A percentile compares a stretch with the other conserved stretches of the same genome.
Conservation (phyloP, 441 rosid species). For the Geranium incanum region DNA sequence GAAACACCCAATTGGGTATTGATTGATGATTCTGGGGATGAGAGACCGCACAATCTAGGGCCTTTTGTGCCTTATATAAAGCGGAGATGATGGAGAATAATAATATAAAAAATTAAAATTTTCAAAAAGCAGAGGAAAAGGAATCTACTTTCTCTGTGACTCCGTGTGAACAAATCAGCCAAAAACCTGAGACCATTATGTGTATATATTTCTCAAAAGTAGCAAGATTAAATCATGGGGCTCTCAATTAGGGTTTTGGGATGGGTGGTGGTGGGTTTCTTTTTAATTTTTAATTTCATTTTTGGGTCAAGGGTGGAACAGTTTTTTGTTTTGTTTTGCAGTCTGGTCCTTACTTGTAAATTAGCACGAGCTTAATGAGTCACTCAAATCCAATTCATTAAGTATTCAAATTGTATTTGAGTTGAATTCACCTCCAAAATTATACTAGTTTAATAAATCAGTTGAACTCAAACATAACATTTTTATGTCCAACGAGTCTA, state of each 20-base stretch:
- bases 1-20: conserved; percentile 17
- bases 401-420: too few species aligned
- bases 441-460: too few species aligned
- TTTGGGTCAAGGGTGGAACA: background rate
- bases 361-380: too few species aligned
- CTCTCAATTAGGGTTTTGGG: conserved; percentile 34
- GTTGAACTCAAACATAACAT: too few species aligned
- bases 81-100: background rate
- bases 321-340: too few species aligned
- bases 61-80: background rate
- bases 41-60: conserved; percentile 22
- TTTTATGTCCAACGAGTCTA: too few species aligned
- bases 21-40: background rate
- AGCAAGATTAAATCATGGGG: conserved; percentile 31
- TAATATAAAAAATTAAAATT: background rate
- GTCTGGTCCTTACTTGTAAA: background rate
- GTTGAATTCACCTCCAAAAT: too few species aligned
- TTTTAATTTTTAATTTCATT: too few species aligned
- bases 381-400: too few species aligned
- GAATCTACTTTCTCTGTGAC: conserved; percentile 22
- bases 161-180: background rate
- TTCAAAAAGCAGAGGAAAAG: background rate
- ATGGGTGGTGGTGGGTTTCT: background rate
- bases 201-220: background rate
- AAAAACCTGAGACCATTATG: background rate